Conservation (phyloP, 768 basidiomycete species). For the Exsudoporus frostii region DNA sequence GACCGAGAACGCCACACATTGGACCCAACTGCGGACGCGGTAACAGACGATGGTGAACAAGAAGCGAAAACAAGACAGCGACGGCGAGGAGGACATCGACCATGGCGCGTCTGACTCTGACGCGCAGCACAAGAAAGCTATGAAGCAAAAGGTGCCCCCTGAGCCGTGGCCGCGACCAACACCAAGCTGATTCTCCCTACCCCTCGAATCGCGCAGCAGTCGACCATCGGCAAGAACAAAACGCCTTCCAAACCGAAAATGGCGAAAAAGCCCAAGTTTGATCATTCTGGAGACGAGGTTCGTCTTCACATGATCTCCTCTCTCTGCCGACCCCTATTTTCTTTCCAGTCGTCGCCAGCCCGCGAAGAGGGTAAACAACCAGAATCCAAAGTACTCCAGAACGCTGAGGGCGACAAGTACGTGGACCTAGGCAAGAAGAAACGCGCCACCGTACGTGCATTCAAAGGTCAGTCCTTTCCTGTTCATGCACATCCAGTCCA, state of each 20-base stretch:
- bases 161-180: background rate
- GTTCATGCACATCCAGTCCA: conserved; percentile 21
- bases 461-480: conserved; percentile 39
- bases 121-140: conserved; percentile 1
- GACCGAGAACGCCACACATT: background rate
- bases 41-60: background rate
- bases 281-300: conserved; percentile 3
- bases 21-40: background rate
- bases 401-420: conserved; percentile 41
- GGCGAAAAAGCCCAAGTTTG: conserved; percentile 38
- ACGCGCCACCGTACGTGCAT: conserved; percentile 53
- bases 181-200: background rate
- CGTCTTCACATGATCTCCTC: background rate
- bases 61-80: background rate
- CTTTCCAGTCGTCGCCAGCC: conserved; percentile 11
- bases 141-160: conserved; percentile 14
- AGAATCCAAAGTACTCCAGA: conserved; percentile 13
- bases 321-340: conserved; percentile 16
- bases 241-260: conserved; percentile 17
- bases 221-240: conserved; percentile 6
- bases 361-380: background rate
- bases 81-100: conserved; percentile 3
- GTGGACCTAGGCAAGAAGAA: conserved; percentile 71
- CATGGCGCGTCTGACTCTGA: conserved; percentile 17
- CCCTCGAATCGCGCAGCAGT: background rate